Evolutionary conservation across 257 asterid genomes (phyloP).

Genomic region (Solanum neorickii): DNA sequence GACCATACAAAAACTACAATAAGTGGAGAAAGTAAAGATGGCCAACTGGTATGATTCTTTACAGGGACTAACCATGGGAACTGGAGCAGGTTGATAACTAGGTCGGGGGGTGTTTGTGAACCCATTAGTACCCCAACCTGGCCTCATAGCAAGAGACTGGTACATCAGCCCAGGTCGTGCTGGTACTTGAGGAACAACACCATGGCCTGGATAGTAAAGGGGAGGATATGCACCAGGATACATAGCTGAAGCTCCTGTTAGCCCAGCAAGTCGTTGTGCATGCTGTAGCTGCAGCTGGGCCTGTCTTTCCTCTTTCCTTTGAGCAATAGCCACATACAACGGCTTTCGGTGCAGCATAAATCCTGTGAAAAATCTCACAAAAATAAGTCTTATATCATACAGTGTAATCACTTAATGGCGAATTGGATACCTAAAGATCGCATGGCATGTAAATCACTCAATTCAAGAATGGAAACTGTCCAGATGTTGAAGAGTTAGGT

Average conservation of each 20-base stretch:
- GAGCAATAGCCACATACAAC: slow-evolving; percentile 71
- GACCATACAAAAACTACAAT: not conserved
- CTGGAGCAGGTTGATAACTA: slow-evolving; percentile 40
- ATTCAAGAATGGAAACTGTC: not conserved
- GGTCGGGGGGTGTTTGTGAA: slow-evolving; percentile 34
- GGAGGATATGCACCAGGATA: slow-evolving; percentile 59
- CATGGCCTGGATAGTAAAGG: slow-evolving; percentile 52
- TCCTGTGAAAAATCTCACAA: slow-evolving; percentile 31
- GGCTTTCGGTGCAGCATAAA: slow-evolving; percentile 62
- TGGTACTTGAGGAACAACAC: slow-evolving; percentile 42
- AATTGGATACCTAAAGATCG: not conserved
- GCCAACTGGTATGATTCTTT: not conserved
- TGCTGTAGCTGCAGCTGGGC: slow-evolving; percentile 47
- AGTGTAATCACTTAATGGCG: not conserved
- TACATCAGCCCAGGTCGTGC: slow-evolving; percentile 42
- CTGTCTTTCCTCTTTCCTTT: slow-evolving; percentile 78
- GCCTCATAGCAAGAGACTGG: slow-evolving; percentile 50
- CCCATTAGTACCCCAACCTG: slow-evolving; percentile 65
- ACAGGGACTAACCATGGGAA: slow-evolving; percentile 46
- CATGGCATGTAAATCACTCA: not conserved
- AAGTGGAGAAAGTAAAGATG: not conserved
- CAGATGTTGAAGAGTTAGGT: not conserved
- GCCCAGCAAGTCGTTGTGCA: slow-evolving; percentile 49
- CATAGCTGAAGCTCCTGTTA: slow-evolving; percentile 45
- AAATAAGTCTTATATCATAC: not conserved